phyloP scores from a whole-genome alignment of 805 yeast species.

The Hanseniaspora singularis region DNA sequence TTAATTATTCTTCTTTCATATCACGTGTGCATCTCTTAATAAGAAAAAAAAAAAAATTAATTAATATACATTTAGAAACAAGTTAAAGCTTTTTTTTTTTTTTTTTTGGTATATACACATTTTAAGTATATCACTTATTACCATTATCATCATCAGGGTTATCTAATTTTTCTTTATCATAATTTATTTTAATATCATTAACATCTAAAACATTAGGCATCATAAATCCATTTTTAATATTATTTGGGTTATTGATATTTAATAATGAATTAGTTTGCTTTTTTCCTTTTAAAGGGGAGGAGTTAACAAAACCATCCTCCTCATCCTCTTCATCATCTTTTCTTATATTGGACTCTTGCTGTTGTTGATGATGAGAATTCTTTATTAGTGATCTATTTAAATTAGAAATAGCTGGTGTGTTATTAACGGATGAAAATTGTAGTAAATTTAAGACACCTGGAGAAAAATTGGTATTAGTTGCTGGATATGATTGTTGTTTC shows the following conservation, averaged over 20 bases:
- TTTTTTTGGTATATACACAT: no score
- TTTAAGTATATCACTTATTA: no score
- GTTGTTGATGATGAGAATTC: neutral
- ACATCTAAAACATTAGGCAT: slow-evolving; percentile 9
- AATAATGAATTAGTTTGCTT: no score
- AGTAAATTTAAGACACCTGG: slow-evolving; percentile 93
- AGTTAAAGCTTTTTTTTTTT: no score
- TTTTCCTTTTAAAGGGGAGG: slow-evolving; percentile 12
- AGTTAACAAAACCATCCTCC: neutral
- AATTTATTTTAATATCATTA: neutral
- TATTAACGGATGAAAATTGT: slow-evolving; percentile 47
- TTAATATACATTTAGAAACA: no score
- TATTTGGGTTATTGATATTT: no score
- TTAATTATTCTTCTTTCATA: no score
- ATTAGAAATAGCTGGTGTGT: slow-evolving; percentile 24
- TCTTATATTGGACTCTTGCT: slow-evolving; percentile 7
- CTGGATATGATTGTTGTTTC: slow-evolving; percentile 18
- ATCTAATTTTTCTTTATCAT: neutral
- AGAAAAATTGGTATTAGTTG: slow-evolving; percentile 33
- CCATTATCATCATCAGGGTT: no score
- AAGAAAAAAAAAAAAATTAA: no score
- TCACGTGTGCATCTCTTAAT: no score
- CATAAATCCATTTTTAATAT: neutral
- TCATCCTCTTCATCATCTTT: neutral
- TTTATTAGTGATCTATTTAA: slow-evolving; percentile 4